Evolutionary conservation across 345 rosid genomes (phyloP).

Genomic region (Citrus inodora): DNA sequence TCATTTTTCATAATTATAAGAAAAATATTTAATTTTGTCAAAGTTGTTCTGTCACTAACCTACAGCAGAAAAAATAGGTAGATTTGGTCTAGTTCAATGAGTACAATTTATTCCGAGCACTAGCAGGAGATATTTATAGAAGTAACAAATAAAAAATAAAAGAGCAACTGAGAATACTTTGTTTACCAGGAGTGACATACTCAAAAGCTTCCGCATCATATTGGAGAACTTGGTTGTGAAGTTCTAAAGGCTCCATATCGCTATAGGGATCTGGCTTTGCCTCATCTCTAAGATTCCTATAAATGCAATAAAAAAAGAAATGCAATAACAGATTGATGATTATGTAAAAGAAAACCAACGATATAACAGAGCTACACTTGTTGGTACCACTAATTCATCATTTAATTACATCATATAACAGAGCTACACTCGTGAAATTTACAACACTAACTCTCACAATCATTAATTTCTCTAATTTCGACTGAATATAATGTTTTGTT

Average conservation of each 20-base stretch:
- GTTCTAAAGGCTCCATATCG: conserved; percentile 46
- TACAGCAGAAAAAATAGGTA: not conserved
- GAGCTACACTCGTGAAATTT: not conserved
- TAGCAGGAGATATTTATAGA: not conserved
- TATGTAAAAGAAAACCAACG: not conserved
- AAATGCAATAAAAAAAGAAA: conserved; percentile 1
- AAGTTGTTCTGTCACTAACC: not conserved
- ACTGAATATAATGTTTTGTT: not conserved
- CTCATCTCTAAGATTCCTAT: conserved; percentile 69
- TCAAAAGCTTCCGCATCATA: conserved; percentile 76
- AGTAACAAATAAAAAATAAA: not conserved
- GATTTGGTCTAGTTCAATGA: not conserved
- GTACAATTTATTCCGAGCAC: not conserved
- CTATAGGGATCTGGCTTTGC: conserved; percentile 28
- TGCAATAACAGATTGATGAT: not conserved
- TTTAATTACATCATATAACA: not conserved
- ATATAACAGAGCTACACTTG: not conserved
- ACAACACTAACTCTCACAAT: not conserved
- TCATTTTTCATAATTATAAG: not conserved
- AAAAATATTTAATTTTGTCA: not conserved
- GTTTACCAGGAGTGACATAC: conserved; percentile 78
- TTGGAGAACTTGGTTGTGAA: conserved; percentile 63
- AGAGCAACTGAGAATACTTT: conserved; percentile 35
- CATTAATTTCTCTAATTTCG: not conserved
- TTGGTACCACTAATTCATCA: not conserved